Evolutionary conservation across 805 yeast species (phyloP).

Genomic region (Metschnikowia bowlesiae): DNA sequence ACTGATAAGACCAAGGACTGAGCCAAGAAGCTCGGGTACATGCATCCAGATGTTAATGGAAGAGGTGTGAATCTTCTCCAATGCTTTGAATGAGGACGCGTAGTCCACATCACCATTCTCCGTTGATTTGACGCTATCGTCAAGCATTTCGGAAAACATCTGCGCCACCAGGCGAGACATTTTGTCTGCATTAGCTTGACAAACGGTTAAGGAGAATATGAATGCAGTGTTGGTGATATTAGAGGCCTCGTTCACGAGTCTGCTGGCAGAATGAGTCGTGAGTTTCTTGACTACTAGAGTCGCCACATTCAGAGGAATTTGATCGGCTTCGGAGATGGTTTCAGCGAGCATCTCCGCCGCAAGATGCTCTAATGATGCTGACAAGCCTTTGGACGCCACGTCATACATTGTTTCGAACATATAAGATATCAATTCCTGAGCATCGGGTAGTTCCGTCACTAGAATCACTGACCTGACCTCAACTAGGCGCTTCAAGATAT

Average conservation of each 20-base stretch:
- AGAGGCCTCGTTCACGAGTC: slow-evolving; percentile 31
- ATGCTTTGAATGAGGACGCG: slow-evolving; percentile 32
- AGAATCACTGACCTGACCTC: slow-evolving; percentile 73
- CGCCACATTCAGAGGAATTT: slow-evolving; percentile 56
- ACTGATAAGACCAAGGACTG: slow-evolving; percentile 74
- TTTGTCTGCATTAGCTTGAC: slow-evolving; percentile 66
- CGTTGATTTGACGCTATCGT: slow-evolving; percentile 38
- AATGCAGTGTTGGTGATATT: slow-evolving; percentile 54
- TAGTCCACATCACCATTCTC: slow-evolving; percentile 10
- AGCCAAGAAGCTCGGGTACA: slow-evolving; percentile 67
- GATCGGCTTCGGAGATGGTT: slow-evolving; percentile 64
- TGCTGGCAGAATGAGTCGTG: slow-evolving; percentile 8
- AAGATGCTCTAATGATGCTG: slow-evolving; percentile 52
- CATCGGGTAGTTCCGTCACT: slow-evolving; percentile 67
- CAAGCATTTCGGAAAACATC: slow-evolving; percentile 71
- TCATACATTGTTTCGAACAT: slow-evolving; percentile 63
- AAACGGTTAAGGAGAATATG: slow-evolving; percentile 59
- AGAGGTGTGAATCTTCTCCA: slow-evolving; percentile 59
- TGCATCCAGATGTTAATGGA: slow-evolving; percentile 69
- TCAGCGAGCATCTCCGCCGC: slow-evolving; percentile 72
- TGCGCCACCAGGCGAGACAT: slow-evolving; percentile 74
- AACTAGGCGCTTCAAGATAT: slow-evolving; percentile 62
- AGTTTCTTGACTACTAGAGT: slow-evolving; percentile 61
- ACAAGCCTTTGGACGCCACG: slow-evolving; percentile 41
- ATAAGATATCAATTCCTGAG: slow-evolving; percentile 48